Percentiles rank a stretch among this genome's conserved stretches.
These are phyloP conservation scores for Primulina eburnea DNA, from an alignment of 257 asterid genomes.

Conservation along the genomic window DNA sequence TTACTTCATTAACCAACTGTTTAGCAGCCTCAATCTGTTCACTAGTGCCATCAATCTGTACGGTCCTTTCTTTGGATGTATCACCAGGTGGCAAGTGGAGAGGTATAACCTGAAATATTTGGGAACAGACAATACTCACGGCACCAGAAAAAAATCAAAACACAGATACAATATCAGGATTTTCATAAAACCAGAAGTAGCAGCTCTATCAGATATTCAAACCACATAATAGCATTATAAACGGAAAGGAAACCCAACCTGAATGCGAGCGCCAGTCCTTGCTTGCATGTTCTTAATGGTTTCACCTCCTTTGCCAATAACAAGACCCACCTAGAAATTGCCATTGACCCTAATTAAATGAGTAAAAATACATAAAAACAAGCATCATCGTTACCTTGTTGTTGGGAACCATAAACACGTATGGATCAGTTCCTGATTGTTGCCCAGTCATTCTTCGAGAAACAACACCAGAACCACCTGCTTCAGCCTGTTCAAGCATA, in stretches of 20 bases:
- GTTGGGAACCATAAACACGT: slow-evolving; percentile 67
- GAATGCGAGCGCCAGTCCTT: slow-evolving; percentile 83
- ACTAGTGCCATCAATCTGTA: slow-evolving; percentile 82
- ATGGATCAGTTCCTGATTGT: slow-evolving; percentile 64
- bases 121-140: background rate
- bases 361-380: background rate
- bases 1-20: slow-evolving; percentile 73
- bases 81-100: slow-evolving; percentile 96
- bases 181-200: background rate
- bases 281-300: slow-evolving; percentile 92
- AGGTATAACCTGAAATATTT: slow-evolving; percentile 75
- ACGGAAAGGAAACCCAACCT: slow-evolving; percentile 37
- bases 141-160: background rate
- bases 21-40: slow-evolving; percentile 93
- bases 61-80: slow-evolving; percentile 73
- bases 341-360: background rate
- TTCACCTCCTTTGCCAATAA: slow-evolving; percentile 97
- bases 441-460: slow-evolving; percentile 61
- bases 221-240: background rate
- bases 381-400: slow-evolving; percentile 51
- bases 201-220: background rate
- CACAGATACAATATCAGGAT: background rate
- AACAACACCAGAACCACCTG: slow-evolving; percentile 71
- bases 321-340: slow-evolving; percentile 81
- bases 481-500: slow-evolving; percentile 57